Evolutionary conservation across 192 early-diverging fungal species (phyloP).

Genomic region (Physocladia obscura): DNA sequence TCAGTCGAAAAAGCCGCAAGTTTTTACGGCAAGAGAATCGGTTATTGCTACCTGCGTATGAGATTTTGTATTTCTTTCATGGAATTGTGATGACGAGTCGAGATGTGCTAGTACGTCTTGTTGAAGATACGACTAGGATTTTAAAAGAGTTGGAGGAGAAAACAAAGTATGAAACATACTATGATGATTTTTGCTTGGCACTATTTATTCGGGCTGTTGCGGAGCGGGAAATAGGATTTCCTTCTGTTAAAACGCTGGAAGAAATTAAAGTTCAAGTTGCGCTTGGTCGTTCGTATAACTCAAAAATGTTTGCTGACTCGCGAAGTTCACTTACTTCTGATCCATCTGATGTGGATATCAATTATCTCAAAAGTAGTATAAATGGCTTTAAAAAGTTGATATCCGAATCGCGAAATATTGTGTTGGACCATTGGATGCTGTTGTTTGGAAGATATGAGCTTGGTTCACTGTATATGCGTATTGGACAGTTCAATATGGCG

Average conservation of each 20-base stretch:
- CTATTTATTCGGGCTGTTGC: constrained; percentile 69
- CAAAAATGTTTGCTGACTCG: not conserved
- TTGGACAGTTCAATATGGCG: constrained; percentile 39
- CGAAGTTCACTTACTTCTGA: not conserved
- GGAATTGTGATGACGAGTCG: constrained; percentile 71
- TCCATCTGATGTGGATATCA: not conserved
- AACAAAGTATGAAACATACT: constrained; percentile 52
- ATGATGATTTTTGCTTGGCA: constrained; percentile 78
- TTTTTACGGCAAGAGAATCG: constrained; percentile 65
- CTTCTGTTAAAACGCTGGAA: not conserved
- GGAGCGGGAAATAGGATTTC: constrained; percentile 58
- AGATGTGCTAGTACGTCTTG: constrained; percentile 40
- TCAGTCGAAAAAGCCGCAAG: constrained; percentile 78
- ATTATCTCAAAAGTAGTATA: constrained; percentile 26
- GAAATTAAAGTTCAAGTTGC: constrained; percentile 23
- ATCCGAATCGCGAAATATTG: constrained; percentile 35
- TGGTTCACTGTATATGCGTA: constrained; percentile 35
- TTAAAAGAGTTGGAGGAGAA: constrained; percentile 46
- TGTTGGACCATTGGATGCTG: constrained; percentile 52
- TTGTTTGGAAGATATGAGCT: constrained; percentile 51
- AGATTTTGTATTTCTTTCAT: constrained; percentile 73
- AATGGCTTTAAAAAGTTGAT: constrained; percentile 32
- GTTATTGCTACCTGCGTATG: constrained; percentile 73
- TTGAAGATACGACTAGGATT: constrained; percentile 46
- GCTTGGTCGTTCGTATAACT: not conserved